Base-by-base conservation (phyloP, 176 grass and related monocot species). In the Dactylis glomerata region DNA sequence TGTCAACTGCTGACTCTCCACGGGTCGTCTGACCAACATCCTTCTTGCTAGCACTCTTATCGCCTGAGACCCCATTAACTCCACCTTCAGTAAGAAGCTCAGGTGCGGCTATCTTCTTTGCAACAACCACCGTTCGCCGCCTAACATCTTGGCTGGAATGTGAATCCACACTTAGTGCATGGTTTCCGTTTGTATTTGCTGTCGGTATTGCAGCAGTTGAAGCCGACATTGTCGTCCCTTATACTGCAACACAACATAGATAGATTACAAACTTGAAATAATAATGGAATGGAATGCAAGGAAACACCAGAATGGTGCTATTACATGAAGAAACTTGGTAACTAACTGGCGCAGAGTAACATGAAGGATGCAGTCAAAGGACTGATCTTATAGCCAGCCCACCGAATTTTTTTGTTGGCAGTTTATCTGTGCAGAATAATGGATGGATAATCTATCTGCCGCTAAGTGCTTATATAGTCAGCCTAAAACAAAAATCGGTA, bases 151-250 rank as follows among this genome's bases (percentile, higher is more conserved):
- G 80, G 84, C 90, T 92, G 63, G 91, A 82, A 56, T 87, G 86
- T 3, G 91, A 93, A 40, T 93, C 91, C 45, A 92, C 69, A 66
- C 88, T 95, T 59, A 89, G 68, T 63, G 92, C 87, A 85, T 84
- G 84, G 38, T 88, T 93, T 31, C 81, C 73, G 86, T 92, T 95
- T 27, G 84, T 80, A 40, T 86, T 81, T 3, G 85, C 32, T 56
- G n/a, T 46, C 30, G 87, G 91, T 75, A 92, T 31, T 6, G 87
- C 92, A 33, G 91, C 85, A 81, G 89, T 85, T 50, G 93, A 87
- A 76, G 87, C 87, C 23, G 91, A 95, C 95, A 98, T 98, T 19
- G 82, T 52, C 26, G 45, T 30, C 14, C 54, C 56, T 47, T 37
- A 81, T 73, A 58, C 22, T 75, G 26, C 82, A 76, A 23, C 2